phyloP scores from a whole-genome alignment of 164 flowering plant genomes.

The Macadamia tetraphylla region DNA sequence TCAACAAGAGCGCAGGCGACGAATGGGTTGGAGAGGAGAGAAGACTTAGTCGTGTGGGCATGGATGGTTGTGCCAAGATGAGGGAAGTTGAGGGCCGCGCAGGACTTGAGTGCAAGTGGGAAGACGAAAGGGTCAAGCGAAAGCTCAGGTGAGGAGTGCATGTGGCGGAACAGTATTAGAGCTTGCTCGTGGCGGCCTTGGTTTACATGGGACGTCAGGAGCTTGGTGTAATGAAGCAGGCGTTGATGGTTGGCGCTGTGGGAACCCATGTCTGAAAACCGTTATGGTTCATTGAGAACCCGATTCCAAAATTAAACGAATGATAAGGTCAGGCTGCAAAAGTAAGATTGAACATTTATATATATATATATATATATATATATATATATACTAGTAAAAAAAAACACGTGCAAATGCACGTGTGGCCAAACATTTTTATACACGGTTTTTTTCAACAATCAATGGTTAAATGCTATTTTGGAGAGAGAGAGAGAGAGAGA shows the following conservation, averaged over 20 bases:
- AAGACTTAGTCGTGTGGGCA: conserved; percentile 32
- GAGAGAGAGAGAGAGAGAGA: too few relatives aligned
- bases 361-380: too few relatives aligned
- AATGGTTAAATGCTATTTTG: too few relatives aligned
- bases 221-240: conserved; percentile 47
- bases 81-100: conserved; percentile 39
- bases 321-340: too few relatives aligned
- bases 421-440: too few relatives aligned
- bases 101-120: conserved; percentile 71
- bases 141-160: conserved; percentile 37
- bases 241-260: conserved; percentile 30
- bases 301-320: too few relatives aligned
- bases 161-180: conserved; percentile 43
- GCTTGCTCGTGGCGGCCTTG: conserved; percentile 41
- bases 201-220: conserved; percentile 46
- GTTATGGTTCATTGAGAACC: too few relatives aligned
- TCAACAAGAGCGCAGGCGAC: conserved; percentile 52
- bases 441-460: too few relatives aligned
- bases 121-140: conserved; percentile 50
- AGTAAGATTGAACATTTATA: too few relatives aligned
- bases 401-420: too few relatives aligned
- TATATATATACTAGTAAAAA: too few relatives aligned
- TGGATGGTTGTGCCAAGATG: conserved; percentile 48
- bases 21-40: conserved; percentile 44
- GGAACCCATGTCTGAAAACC: conserved; percentile 11